Conservation (phyloP, 225 moss, liverwort and hornwort species). For the Physcomitrellopsis africana region DNA sequence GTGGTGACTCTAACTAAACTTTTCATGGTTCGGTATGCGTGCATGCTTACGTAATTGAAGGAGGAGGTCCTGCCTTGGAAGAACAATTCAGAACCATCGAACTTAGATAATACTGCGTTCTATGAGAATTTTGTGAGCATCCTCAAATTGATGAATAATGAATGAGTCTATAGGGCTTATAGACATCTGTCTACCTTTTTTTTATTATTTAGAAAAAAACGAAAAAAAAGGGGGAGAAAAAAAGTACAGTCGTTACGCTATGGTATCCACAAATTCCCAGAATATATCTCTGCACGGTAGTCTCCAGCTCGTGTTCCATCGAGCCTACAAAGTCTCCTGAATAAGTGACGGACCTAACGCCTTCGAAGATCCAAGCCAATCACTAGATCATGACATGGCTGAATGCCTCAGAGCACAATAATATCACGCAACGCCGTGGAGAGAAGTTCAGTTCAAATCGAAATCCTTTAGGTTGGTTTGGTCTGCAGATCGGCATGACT, state of each 20-base stretch:
- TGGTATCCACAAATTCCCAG: constrained; percentile 9
- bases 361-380: too few species aligned
- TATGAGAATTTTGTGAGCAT: background rate
- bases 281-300: background rate
- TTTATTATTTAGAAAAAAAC: too few species aligned
- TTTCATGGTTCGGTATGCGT: background rate
- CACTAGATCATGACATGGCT: too few species aligned
- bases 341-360: too few species aligned
- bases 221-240: too few species aligned
- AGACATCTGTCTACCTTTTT: background rate
- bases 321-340: too few species aligned
- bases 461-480: constrained; percentile 5
- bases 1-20: too few species aligned
- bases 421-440: too few species aligned
- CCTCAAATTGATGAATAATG: background rate
- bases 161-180: background rate
- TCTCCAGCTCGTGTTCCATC: background rate
- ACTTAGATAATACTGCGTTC: too few species aligned
- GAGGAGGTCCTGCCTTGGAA: too few species aligned
- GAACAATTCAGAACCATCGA: too few species aligned
- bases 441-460: constrained; percentile 20
- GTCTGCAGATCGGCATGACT: background rate
- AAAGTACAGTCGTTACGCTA: background rate
- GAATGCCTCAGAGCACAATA: too few species aligned
- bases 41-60: background rate